These are phyloP conservation scores for Phalaenopsis aphrodite DNA, from an alignment of 106 monocot species.

Conservation along the genomic window DNA sequence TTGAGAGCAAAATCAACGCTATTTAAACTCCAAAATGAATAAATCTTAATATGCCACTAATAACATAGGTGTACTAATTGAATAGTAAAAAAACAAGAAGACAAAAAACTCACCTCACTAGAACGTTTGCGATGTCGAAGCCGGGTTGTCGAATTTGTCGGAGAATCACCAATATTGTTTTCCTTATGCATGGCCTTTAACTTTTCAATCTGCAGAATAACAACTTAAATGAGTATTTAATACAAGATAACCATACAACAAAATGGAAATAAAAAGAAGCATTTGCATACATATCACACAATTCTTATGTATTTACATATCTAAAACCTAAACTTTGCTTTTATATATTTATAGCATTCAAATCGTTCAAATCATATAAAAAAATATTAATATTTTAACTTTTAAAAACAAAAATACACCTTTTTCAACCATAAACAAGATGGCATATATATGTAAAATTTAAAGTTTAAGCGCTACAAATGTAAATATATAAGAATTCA, in stretches of 20 bases:
- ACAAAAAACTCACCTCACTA: slow-evolving; percentile 51
- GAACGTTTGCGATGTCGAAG: slow-evolving; percentile 60
- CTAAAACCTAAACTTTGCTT: no score
- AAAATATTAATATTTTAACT: no score
- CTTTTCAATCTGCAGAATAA: not conserved
- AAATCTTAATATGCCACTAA: not conserved
- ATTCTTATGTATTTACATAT: no score
- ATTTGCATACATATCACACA: no score
- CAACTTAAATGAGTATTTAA: not conserved
- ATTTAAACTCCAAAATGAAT: not conserved
- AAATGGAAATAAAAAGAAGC: not conserved
- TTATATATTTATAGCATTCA: no score
- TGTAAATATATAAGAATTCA: no score
- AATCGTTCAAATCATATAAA: no score
- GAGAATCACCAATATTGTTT: slow-evolving; percentile 20
- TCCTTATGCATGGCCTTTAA: slow-evolving; percentile 50
- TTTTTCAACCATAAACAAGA: no score
- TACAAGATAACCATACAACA: not conserved
- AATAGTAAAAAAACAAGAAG: not conserved
- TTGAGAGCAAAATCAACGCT: not conserved
- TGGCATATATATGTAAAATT: no score
- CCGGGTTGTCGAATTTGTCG: slow-evolving; percentile 33
- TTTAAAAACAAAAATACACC: no score
- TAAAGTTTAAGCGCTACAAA: no score
- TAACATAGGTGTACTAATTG: not conserved